phyloP scores from a whole-genome alignment of 2,329 filamentous ascomycete species.

The Blumeriella jaapii region DNA sequence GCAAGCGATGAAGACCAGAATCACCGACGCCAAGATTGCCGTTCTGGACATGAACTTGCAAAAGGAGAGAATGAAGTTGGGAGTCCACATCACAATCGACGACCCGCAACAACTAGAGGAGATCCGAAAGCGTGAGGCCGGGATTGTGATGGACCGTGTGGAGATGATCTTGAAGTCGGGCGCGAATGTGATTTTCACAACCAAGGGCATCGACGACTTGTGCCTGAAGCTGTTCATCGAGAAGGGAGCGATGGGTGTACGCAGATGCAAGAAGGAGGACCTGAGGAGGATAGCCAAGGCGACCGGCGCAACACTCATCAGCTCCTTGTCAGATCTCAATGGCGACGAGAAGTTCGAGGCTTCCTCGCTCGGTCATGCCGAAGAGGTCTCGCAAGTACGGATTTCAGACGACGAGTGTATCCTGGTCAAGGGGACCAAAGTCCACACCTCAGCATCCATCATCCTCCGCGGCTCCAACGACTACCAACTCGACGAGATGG shows the following conservation, averaged over 20 bases:
- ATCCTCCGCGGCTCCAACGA: slow-evolving; percentile 94
- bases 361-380: slow-evolving; percentile 78
- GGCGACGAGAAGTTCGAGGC: slow-evolving; percentile 94
- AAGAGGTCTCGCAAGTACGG: slow-evolving; percentile 95
- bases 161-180: slow-evolving; percentile 97
- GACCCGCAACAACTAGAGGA: slow-evolving; percentile 96
- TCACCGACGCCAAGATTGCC: slow-evolving; percentile 92
- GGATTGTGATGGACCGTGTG: slow-evolving; percentile 85
- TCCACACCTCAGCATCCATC: slow-evolving; percentile 86
- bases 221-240: slow-evolving; percentile 92
- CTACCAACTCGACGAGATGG: slow-evolving; percentile 97
- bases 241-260: slow-evolving; percentile 87
- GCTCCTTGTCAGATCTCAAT: slow-evolving; percentile 89
- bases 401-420: slow-evolving; percentile 99
- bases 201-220: slow-evolving; percentile 96
- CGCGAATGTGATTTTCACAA: slow-evolving; percentile 91
- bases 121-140: slow-evolving; percentile 84
- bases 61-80: slow-evolving; percentile 98
- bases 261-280: slow-evolving; percentile 98
- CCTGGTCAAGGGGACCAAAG: slow-evolving; percentile 88
- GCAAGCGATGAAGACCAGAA: slow-evolving; percentile 90
- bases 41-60: slow-evolving; percentile 96
- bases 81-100: slow-evolving; percentile 95
- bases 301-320: slow-evolving; percentile 85
- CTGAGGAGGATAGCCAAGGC: slow-evolving; percentile 90